phyloP scores from a whole-genome alignment of 1,284 basidiomycete genomes.

The Singerocomus inundabilis region DNA sequence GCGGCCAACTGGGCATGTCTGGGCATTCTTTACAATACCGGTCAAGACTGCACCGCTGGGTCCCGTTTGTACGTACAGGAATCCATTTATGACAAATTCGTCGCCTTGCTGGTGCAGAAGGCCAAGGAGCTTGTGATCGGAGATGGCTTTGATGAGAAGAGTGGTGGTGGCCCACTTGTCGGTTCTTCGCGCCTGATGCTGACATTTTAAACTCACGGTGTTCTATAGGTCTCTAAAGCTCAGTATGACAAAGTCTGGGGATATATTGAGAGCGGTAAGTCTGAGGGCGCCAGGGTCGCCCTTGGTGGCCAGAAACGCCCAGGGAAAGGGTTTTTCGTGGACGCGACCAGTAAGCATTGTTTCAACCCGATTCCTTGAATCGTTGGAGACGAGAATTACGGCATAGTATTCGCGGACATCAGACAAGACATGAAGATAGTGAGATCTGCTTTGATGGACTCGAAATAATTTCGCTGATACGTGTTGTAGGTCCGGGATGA shows the following conservation, averaged over 20 bases:
- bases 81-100: conserved; percentile 80
- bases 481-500: conserved; percentile 66
- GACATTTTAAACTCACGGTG: conserved; percentile 10
- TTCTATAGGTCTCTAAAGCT: conserved; percentile 65
- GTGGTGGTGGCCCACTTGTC: conserved; percentile 80
- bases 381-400: conserved; percentile 2
- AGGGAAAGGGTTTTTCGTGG: conserved; percentile 71
- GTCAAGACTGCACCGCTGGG: conserved; percentile 88
- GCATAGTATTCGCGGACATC: conserved; percentile 71
- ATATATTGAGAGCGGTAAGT: conserved; percentile 86
- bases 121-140: conserved; percentile 73
- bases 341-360: conserved; percentile 65
- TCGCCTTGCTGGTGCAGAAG: conserved; percentile 64
- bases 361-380: conserved; percentile 4
- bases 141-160: conserved; percentile 76
- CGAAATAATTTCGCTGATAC: conserved; percentile 11
- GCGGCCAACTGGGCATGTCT: conserved; percentile 83
- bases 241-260: conserved; percentile 89
- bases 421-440: conserved; percentile 77
- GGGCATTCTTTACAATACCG: conserved; percentile 82
- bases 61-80: conserved; percentile 85
- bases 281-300: conserved; percentile 77
- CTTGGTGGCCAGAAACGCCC: conserved; percentile 76
- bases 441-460: conserved; percentile 27
- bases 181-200: conserved; percentile 22